phyloP scores from a whole-genome alignment of 352 stramenopile genomes.

The Globisporangium radiosum region DNA sequence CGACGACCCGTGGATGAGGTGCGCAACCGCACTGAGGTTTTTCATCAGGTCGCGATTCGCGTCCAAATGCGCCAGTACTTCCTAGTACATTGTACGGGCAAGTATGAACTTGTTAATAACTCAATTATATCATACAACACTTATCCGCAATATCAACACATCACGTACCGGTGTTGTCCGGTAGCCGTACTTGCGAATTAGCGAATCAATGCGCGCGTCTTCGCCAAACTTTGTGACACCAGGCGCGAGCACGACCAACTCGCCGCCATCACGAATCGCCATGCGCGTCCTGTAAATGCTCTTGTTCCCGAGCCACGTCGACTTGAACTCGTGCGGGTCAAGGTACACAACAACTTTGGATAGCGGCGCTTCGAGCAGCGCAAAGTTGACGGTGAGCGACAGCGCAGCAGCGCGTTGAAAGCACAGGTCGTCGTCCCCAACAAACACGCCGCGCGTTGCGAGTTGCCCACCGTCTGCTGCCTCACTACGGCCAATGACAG shows the following conservation, averaged over 20 bases:
- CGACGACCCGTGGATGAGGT: conserved; percentile 96
- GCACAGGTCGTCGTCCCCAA: conserved; percentile 95
- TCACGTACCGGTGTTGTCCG: conserved; percentile 86
- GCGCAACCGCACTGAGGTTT: conserved; percentile 92
- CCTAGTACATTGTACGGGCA: conserved; percentile 17
- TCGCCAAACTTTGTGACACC: conserved; percentile 94
- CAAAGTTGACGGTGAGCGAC: conserved; percentile 95
- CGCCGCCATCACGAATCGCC: conserved; percentile 93
- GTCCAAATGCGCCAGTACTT: conserved; percentile 90
- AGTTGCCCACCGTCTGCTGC: conserved; percentile 33
- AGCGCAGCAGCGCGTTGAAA: conserved; percentile 93
- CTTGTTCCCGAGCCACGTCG: conserved; percentile 98
- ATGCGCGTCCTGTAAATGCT: conserved; percentile 97
- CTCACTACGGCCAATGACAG: conserved; percentile 84
- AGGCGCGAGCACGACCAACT: conserved; percentile 93
- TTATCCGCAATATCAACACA: not conserved
- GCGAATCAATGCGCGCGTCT: conserved; percentile 88
- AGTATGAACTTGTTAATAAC: too few relatives aligned
- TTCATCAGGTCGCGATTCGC: conserved; percentile 92
- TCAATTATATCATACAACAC: not conserved
- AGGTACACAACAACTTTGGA: conserved; percentile 96
- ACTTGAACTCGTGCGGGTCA: conserved; percentile 95
- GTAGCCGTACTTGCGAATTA: conserved; percentile 97
- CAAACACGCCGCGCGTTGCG: conserved; percentile 90
- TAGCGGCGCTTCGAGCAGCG: conserved; percentile 87